Percentiles rank a stretch among this genome's conserved stretches.
Evolutionary conservation across 306 rosid species (phyloP).

Genomic region (Ormosia emarginata): DNA sequence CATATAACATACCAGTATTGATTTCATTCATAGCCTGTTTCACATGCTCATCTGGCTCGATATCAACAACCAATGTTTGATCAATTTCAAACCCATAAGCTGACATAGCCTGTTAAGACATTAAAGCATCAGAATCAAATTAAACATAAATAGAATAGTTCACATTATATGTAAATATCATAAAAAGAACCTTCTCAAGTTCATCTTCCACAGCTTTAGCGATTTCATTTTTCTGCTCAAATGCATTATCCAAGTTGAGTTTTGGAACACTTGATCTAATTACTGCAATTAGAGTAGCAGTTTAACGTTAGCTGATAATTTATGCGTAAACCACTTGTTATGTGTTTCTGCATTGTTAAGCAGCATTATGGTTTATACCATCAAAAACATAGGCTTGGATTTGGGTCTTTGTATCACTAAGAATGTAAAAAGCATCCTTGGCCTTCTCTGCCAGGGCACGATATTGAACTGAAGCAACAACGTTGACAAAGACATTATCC

Average conservation of each 20-base stretch:
- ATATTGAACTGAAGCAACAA: constrained; percentile 74
- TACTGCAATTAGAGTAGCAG: constrained; percentile 28
- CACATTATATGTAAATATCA: neutral
- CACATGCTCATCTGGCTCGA: constrained; percentile 68
- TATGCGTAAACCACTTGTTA: neutral
- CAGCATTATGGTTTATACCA: constrained; percentile 31
- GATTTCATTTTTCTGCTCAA: constrained; percentile 68
- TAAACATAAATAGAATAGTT: neutral
- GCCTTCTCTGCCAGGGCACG: constrained; percentile 72
- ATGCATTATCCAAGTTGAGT: constrained; percentile 58
- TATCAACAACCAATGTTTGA: constrained; percentile 73
- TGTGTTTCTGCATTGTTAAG: neutral
- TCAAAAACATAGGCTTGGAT: constrained; percentile 81
- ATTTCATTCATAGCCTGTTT: constrained; percentile 83
- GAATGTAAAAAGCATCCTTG: constrained; percentile 70
- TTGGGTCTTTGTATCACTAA: constrained; percentile 64
- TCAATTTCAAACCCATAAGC: constrained; percentile 76
- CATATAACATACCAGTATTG: constrained; percentile 56
- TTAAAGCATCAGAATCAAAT: neutral
- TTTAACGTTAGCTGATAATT: neutral
- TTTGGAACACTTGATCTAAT: constrained; percentile 63
- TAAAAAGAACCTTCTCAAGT: constrained; percentile 52
- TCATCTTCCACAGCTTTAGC: constrained; percentile 74
- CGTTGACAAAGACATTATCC: constrained; percentile 84
- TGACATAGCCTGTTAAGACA: constrained; percentile 62